Percentiles rank a stretch among this genome's conserved stretches.
Evolutionary conservation across 352 stramenopile species (phyloP).

Genomic region (Phytopythium boreale): DNA sequence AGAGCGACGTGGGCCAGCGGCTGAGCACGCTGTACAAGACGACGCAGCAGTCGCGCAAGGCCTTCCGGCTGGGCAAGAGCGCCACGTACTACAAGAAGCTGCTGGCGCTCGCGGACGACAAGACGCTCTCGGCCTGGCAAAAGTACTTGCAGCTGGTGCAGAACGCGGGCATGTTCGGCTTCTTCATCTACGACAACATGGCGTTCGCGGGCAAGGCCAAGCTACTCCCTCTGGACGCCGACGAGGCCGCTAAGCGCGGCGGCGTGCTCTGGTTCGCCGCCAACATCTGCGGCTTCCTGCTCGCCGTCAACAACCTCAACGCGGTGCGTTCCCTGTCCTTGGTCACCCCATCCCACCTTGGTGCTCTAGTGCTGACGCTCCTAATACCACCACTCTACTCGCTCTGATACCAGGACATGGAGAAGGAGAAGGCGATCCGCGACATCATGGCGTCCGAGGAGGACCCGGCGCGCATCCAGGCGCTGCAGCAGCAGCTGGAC

Average conservation of each 20-base stretch:
- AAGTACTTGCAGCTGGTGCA: conserved; percentile 75
- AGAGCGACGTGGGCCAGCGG: conserved; percentile 76
- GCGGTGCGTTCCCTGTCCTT: conserved; percentile 7
- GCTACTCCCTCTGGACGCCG: conserved; percentile 58
- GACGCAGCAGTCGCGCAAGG: conserved; percentile 80
- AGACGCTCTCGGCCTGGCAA: conserved; percentile 40
- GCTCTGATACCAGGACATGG: conserved; percentile 32
- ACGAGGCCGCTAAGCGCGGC: conserved; percentile 59
- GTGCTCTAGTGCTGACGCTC: too few relatives aligned
- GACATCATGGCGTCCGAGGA: conserved; percentile 73
- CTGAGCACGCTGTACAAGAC: conserved; percentile 78
- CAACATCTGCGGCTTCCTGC: conserved; percentile 77
- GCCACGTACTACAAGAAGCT: conserved; percentile 82
- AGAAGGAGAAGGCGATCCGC: conserved; percentile 77
- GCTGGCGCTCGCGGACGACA: conserved; percentile 47
- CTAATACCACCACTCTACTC: too few relatives aligned
- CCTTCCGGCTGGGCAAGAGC: conserved; percentile 84
- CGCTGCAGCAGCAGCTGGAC: conserved; percentile 59
- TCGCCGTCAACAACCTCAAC: conserved; percentile 69
- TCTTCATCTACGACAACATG: conserved; percentile 87
- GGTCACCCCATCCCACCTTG: too few relatives aligned
- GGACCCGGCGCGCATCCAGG: conserved; percentile 45
- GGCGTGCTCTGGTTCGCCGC: conserved; percentile 83
- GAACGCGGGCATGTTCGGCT: conserved; percentile 81
- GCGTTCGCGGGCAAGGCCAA: conserved; percentile 83